Evolutionary conservation across 2,329 filamentous ascomycete species (phyloP).

Genomic region (Arthrobotrys iridis): DNA sequence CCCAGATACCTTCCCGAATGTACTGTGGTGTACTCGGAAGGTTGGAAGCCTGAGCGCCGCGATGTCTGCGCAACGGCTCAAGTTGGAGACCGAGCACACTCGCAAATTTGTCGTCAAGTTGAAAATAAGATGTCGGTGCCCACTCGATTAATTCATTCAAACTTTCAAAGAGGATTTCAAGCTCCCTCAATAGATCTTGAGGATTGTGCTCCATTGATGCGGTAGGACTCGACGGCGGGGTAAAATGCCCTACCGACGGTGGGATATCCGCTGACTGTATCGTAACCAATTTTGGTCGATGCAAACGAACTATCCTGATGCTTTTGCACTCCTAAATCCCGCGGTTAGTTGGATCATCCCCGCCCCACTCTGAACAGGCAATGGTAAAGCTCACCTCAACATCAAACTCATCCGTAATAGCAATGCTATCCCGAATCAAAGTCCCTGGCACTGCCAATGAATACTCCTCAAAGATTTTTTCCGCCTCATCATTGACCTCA

Average conservation of each 20-base stretch:
- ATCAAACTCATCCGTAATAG: constrained; percentile 28
- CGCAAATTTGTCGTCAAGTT: constrained; percentile 37
- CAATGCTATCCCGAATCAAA: constrained; percentile 21
- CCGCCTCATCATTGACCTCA: constrained; percentile 48
- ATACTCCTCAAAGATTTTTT: constrained; percentile 48
- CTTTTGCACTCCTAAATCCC: constrained; percentile 43
- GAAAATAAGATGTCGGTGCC: constrained; percentile 33
- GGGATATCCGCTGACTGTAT: constrained; percentile 28
- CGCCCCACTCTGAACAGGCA: no score
- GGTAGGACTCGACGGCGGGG: constrained; percentile 36
- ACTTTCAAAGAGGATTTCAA: constrained; percentile 24
- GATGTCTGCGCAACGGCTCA: constrained; percentile 10
- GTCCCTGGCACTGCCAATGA: constrained; percentile 13
- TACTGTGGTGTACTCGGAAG: constrained; percentile 27
- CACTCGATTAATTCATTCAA: constrained; percentile 36
- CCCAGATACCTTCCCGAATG: constrained; percentile 44
- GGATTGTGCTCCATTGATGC: neutral
- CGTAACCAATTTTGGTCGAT: constrained; percentile 27
- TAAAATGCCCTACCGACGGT: constrained; percentile 33
- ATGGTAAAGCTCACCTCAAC: constrained; percentile 43
- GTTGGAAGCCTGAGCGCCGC: constrained; percentile 27
- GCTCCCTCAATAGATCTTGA: constrained; percentile 17
- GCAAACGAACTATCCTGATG: constrained; percentile 32
- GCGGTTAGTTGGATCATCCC: neutral
- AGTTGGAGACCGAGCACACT: constrained; percentile 11